Conservation (phyloP, 768 basidiomycete species). For the Pleurotus tuber-regium region DNA sequence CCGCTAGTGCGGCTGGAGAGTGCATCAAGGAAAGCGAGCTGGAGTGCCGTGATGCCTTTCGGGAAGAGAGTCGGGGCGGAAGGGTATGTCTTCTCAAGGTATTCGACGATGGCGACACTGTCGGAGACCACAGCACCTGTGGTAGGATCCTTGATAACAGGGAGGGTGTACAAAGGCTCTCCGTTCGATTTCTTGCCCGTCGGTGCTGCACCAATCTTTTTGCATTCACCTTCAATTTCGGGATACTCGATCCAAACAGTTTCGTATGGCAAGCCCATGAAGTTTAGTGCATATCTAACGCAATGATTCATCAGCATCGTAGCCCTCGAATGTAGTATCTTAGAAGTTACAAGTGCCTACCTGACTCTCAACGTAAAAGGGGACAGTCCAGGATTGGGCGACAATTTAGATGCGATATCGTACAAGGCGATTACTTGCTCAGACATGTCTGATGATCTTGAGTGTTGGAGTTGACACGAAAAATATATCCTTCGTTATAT, state of each 20-base stretch:
- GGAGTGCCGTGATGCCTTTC: not conserved
- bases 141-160: not conserved
- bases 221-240: slow-evolving; percentile 1
- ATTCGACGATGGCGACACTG: not conserved
- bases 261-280: not conserved
- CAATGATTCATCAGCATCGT: too few relatives aligned
- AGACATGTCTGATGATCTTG: slow-evolving; percentile 10
- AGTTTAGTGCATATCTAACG: not conserved
- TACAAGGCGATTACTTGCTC: not conserved
- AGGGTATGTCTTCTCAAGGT: slow-evolving; percentile 6
- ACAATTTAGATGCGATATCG: not conserved
- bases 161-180: not conserved
- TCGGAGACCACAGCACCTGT: not conserved
- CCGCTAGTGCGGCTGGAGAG: not conserved
- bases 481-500: too few relatives aligned
- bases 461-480: too few relatives aligned
- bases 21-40: not conserved
- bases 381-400: not conserved
- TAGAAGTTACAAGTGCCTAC: too few relatives aligned
- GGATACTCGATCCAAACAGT: slow-evolving; percentile 4
- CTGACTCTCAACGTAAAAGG: not conserved
- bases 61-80: not conserved
- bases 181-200: not conserved
- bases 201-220: slow-evolving; percentile 2
- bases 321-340: too few relatives aligned